Evolutionary conservation across 345 rosid species (phyloP).

Genomic region (Hypericum perforatum): DNA sequence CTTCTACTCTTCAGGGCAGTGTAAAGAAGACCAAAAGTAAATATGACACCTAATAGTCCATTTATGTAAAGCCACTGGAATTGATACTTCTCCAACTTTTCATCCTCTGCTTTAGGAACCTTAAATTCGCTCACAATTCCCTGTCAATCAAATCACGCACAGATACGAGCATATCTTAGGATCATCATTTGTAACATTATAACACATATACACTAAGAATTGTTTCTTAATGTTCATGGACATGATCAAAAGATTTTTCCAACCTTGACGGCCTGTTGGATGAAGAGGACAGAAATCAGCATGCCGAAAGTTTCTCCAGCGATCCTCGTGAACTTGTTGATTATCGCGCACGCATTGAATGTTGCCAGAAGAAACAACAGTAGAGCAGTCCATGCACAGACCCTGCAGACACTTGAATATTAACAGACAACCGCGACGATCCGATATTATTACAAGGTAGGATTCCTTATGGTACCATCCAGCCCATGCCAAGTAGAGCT

Average conservation of each 20-base stretch:
- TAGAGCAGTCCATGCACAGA: slow-evolving; percentile 23
- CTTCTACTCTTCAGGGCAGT: too few species aligned
- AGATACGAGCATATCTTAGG: too few species aligned
- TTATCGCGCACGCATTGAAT: slow-evolving; percentile 22
- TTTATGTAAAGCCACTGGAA: too few species aligned
- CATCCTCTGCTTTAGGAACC: too few species aligned
- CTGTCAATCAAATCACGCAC: too few species aligned
- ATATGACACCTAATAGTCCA: too few species aligned
- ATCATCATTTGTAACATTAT: too few species aligned
- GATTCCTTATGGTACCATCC: slow-evolving; percentile 12
- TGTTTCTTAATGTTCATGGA: too few species aligned
- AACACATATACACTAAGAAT: too few species aligned
- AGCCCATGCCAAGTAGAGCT: slow-evolving; percentile 25
- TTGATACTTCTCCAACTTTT: too few species aligned
- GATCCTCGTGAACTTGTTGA: slow-evolving; percentile 24
- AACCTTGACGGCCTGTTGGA: slow-evolving; percentile 24
- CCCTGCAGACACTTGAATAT: slow-evolving; percentile 14
- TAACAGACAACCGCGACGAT: background rate
- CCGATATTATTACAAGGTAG: background rate
- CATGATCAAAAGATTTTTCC: slow-evolving; percentile 9
- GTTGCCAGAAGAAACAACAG: slow-evolving; percentile 20
- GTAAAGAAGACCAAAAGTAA: too few species aligned
- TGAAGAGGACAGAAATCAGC: slow-evolving; percentile 23
- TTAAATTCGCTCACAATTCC: too few species aligned
- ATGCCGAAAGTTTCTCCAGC: slow-evolving; percentile 23